Evolutionary conservation across 2,329 filamentous ascomycete genomes (phyloP), one percentile per base, ranked within the genome.

Genomic region (Fusarium beomiforme): DNA sequence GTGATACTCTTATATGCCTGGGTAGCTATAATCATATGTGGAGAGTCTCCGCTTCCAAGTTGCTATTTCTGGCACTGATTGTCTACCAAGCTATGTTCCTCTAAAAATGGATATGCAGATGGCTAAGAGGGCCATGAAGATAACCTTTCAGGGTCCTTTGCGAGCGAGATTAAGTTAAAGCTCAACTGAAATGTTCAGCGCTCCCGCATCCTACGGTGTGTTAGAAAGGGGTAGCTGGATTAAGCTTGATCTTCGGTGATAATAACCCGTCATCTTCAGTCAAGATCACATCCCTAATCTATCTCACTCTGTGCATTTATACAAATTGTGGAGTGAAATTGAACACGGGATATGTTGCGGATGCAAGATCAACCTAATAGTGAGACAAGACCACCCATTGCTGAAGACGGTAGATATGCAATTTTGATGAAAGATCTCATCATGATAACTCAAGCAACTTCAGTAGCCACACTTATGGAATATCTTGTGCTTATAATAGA

Each of bases 141-240:
- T 66, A 67, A 62, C 55, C 60, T 71, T 43, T 50, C 26, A 55
- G 36, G 39, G 47, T 41, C 50, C 58, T 47, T 49, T 14, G 37
- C 16, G 53, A 72, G 51, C 69, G 66, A 72, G 61, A 72, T 72
- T 70, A 54, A 36, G 41, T 57, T 53, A 56, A 47, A 49, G 37
- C 47, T 26, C 43, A 41, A 13, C 11, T 34, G 19, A n/a, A 51
- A 34, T 47, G 64, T 55, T 21, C 33, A 21, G 29, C 12, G 17
- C 14, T 21, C 24, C 21, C 21, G 11, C 31, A n/a, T 33, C 23
- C 13, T 26, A 12, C 6, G 31, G 47, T 16, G 19, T 11, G 17
- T 26, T n/a, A 46, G 33, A 72, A 65, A 66, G 68, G 69, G 59
- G 56, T 34, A n/a, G 31, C 21, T 23, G 33, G 21, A 31, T 36